These are phyloP conservation scores for Dothideomycetes sp. DNA, from an alignment of 2,329 filamentous ascomycete genomes.

Conservation along the genomic window DNA sequence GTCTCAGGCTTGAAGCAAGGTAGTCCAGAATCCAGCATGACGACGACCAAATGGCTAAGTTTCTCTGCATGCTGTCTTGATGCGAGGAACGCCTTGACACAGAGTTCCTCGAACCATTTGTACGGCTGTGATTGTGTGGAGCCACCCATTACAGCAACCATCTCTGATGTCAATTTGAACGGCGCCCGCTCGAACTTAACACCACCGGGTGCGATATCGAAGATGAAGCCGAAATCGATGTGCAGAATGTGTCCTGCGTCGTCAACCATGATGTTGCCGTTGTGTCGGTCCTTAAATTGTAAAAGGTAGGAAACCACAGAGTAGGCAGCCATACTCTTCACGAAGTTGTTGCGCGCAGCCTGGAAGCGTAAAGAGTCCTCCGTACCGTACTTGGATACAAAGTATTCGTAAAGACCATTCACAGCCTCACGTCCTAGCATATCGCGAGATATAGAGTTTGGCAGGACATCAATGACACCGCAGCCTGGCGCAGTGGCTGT, in stretches of 20 bases:
- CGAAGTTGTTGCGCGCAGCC: slow-evolving; percentile 89
- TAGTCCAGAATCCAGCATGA: slow-evolving; percentile 93
- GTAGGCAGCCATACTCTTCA: slow-evolving; percentile 99
- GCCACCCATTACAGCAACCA: slow-evolving; percentile 98
- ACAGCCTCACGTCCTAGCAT: slow-evolving; percentile 98
- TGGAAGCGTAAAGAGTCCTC: slow-evolving; percentile 94
- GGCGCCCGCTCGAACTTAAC: slow-evolving; percentile 96
- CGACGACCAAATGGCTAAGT: slow-evolving; percentile 74
- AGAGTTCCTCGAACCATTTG: slow-evolving; percentile 92
- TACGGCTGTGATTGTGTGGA: slow-evolving; percentile 72
- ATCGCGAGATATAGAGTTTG: slow-evolving; percentile 94
- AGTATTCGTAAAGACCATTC: slow-evolving; percentile 97
- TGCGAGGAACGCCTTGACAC: slow-evolving; percentile 88
- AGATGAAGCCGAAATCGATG: slow-evolving; percentile 99
- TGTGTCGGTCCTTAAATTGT: slow-evolving; percentile 98
- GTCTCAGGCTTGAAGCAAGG: slow-evolving; percentile 98
- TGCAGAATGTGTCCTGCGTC: slow-evolving; percentile 94
- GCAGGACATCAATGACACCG: slow-evolving; percentile 94
- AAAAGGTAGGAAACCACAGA: slow-evolving; percentile 92
- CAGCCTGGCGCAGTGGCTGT: slow-evolving; percentile 95
- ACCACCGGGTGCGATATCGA: slow-evolving; percentile 94
- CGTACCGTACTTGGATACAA: slow-evolving; percentile 91
- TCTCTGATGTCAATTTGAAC: slow-evolving; percentile 95
- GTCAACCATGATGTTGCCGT: slow-evolving; percentile 99
- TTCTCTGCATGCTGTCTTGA: slow-evolving; percentile 78